Conservation (phyloP, 2,329 filamentous ascomycete species). For the Beauveria rudraprayagi region DNA sequence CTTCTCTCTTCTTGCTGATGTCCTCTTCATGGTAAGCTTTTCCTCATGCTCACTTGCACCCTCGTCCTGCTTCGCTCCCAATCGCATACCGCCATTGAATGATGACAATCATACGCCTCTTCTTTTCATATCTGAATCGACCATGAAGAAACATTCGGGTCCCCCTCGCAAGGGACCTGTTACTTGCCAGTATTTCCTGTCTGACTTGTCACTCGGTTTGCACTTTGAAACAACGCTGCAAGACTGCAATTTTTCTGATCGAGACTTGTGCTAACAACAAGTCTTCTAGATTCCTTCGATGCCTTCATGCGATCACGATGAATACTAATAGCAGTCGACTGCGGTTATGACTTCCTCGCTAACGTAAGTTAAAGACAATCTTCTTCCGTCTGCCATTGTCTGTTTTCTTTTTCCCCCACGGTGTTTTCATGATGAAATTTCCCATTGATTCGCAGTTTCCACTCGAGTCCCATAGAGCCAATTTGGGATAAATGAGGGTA, state of each 20-base stretch:
- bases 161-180: slow-evolving; percentile 55
- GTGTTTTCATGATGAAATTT: slow-evolving; percentile 59
- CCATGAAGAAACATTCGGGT: slow-evolving; percentile 69
- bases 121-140: slow-evolving; percentile 86
- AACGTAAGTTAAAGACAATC: slow-evolving; percentile 11
- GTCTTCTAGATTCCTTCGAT: background rate
- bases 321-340: background rate
- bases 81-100: slow-evolving; percentile 30
- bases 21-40: background rate
- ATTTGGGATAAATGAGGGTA: slow-evolving; percentile 60
- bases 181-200: slow-evolving; percentile 88
- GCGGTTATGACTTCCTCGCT: background rate
- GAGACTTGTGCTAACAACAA: background rate
- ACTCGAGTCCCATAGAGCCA: slow-evolving; percentile 68
- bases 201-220: slow-evolving; percentile 42
- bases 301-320: background rate
- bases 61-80: background rate
- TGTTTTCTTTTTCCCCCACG: slow-evolving; percentile 1
- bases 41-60: background rate
- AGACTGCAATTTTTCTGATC: slow-evolving; percentile 8
- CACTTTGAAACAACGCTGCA: slow-evolving; percentile 4
- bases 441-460: slow-evolving; percentile 82
- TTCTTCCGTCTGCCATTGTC: slow-evolving; percentile 8
- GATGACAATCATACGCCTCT: slow-evolving; percentile 69
- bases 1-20: background rate